Conservation (phyloP, 2,329 filamentous ascomycete genomes). For the Knufia fluminis region DNA sequence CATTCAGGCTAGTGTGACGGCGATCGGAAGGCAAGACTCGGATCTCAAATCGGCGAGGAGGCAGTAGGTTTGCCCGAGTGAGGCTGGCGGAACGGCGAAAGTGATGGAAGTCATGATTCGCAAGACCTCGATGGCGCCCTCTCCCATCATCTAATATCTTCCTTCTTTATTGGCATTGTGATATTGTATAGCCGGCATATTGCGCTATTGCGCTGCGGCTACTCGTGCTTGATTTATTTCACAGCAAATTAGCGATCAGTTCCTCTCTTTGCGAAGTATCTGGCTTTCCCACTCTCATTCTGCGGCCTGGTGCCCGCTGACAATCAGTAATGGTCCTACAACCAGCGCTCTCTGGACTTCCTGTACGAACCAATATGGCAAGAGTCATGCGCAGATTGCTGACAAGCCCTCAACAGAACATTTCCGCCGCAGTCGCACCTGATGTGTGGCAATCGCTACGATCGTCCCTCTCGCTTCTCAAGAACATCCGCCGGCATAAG, state of each 20-base stretch:
- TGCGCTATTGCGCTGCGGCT: neutral
- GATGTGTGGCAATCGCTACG: conserved; percentile 18
- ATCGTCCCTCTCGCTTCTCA: conserved; percentile 18
- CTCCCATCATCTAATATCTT: neutral
- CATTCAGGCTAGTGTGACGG: neutral
- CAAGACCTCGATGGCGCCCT: neutral
- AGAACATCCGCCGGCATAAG: conserved; percentile 17
- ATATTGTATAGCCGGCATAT: neutral
- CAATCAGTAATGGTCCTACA: conserved; percentile 16
- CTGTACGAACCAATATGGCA: conserved; percentile 11
- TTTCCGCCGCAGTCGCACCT: conserved; percentile 18
- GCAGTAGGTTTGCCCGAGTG: no score
- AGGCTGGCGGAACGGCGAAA: neutral
- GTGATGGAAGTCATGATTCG: no score
- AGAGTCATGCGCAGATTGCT: conserved; percentile 4
- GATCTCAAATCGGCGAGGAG: neutral
- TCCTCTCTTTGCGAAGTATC: neutral
- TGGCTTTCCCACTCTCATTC: conserved; percentile 2
- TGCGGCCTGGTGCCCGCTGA: conserved; percentile 9
- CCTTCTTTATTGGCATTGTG: neutral
- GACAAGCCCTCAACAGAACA: conserved; percentile 10
- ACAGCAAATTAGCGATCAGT: neutral
- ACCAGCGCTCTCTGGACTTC: conserved; percentile 15
- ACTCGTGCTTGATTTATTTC: neutral
- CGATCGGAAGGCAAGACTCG: neutral